A percentile compares a stretch with the other conserved stretches of the same genome.
Evolutionary conservation across 2,329 filamentous ascomycete genomes (phyloP).

Genomic region (Pseudopyrenochaeta lycopersici): DNA sequence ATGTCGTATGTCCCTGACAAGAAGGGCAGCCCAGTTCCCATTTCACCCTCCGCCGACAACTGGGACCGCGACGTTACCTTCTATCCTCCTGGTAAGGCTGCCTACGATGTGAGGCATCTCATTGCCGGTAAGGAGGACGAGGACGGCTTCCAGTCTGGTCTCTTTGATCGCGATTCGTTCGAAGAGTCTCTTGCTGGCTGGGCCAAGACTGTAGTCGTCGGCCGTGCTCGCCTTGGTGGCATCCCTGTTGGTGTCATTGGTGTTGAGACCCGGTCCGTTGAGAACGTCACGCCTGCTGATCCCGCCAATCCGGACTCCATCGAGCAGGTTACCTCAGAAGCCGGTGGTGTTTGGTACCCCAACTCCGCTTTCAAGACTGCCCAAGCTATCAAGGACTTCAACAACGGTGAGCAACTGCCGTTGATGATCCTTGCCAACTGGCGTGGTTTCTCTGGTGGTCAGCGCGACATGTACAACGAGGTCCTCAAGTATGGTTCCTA

Average conservation of each 20-base stretch:
- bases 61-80: conserved; percentile 95
- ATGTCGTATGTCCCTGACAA: conserved; percentile 96
- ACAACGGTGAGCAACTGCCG: conserved; percentile 96
- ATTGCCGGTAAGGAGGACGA: conserved; percentile 88
- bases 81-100: conserved; percentile 79
- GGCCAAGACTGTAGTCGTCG: conserved; percentile 96
- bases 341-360: conserved; percentile 99
- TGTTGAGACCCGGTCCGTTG: conserved; percentile 93
- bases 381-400: conserved; percentile 98
- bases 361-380: conserved; percentile 99
- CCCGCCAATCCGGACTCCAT: conserved; percentile 98
- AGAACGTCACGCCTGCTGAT: conserved; percentile 96
- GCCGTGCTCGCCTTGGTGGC: conserved; percentile 93
- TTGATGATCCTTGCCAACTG: conserved; percentile 99
- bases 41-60: conserved; percentile 81
- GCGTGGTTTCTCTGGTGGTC: conserved; percentile 99
- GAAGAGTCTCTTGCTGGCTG: conserved; percentile 96
- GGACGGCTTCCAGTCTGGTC: conserved; percentile 84
- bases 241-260: conserved; percentile 98
- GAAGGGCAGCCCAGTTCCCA: conserved; percentile 91
- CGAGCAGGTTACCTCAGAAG: conserved; percentile 92
- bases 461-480: conserved; percentile 99
- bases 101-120: conserved; percentile 93
- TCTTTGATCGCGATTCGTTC: conserved; percentile 97
- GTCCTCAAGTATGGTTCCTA: conserved; percentile 99